These are phyloP conservation scores for Pythium biforme DNA, from an alignment of 352 stramenopile genomes.

Conservation along the genomic window DNA sequence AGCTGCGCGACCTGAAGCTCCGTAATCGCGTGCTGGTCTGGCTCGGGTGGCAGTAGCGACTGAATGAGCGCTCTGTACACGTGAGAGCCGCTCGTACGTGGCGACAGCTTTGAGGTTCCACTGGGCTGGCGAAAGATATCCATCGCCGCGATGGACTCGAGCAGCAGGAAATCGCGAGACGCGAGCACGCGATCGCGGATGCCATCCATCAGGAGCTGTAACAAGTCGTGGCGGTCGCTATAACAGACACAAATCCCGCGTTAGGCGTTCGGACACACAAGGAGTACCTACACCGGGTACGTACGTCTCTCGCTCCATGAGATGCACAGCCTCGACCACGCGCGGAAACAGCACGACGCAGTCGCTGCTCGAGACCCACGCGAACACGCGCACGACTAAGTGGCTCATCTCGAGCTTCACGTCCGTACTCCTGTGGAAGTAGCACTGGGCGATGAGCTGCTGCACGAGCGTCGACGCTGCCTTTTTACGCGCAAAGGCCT, in stretches of 20 bases:
- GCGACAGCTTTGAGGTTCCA: conserved; percentile 28
- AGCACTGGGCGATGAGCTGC: conserved; percentile 63
- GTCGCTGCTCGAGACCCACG: conserved; percentile 48
- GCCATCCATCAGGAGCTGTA: conserved; percentile 28
- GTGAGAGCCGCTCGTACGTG: conserved; percentile 18
- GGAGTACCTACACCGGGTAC: conserved; percentile 7
- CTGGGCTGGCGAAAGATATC: conserved; percentile 25
- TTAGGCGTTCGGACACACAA: background rate
- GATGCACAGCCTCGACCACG: conserved; percentile 55
- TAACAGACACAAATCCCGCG: background rate
- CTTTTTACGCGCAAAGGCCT: conserved; percentile 48
- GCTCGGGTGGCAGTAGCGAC: conserved; percentile 28
- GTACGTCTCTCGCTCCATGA: conserved; percentile 63
- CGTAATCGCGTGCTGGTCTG: conserved; percentile 4
- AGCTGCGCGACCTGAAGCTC: conserved; percentile 53
- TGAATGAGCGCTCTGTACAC: conserved; percentile 49
- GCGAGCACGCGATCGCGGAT: conserved; percentile 19
- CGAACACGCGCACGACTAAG: conserved; percentile 57
- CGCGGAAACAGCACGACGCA: conserved; percentile 48
- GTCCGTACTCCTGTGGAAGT: conserved; percentile 48
- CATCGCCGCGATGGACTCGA: conserved; percentile 29
- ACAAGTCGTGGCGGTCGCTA: conserved; percentile 29
- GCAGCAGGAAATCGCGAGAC: conserved; percentile 26
- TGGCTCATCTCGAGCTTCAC: conserved; percentile 54
- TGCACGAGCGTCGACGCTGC: conserved; percentile 43